phyloP scores from a whole-genome alignment of 2,329 filamentous ascomycete species.

The Neonectria punicea region DNA sequence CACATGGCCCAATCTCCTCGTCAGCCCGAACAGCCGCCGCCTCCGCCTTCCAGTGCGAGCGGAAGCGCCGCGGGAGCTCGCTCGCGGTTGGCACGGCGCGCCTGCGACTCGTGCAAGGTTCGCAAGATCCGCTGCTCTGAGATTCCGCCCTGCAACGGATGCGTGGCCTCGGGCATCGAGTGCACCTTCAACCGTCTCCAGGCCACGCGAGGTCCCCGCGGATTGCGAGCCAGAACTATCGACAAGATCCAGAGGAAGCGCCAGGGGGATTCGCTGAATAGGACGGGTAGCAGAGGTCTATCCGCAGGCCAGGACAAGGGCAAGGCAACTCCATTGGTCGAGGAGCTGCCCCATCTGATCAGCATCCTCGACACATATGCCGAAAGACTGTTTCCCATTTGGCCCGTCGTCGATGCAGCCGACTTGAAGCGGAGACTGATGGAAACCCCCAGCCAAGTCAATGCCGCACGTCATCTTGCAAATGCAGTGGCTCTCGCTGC shows the following conservation, averaged over 20 bases:
- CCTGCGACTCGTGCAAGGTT: conserved; percentile 64
- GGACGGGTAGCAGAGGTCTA: conserved; percentile 9
- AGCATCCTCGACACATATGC: conserved; percentile 56
- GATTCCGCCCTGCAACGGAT: conserved; percentile 57
- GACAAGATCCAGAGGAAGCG: conserved; percentile 50
- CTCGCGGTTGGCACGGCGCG: conserved; percentile 44
- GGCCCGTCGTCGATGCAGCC: conserved; percentile 60
- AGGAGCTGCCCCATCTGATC: conserved; percentile 43
- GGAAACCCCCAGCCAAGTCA: conserved; percentile 44
- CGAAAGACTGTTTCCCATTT: conserved; percentile 62
- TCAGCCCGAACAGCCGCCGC: conserved; percentile 10
- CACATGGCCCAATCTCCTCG: conserved; percentile 8
- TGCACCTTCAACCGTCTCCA: conserved; percentile 62
- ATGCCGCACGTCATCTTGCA: conserved; percentile 53
- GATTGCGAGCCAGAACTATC: conserved; percentile 57
- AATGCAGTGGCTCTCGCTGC: conserved; percentile 60
- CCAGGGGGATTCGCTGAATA: conserved; percentile 23
- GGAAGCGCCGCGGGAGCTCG: conserved; percentile 29
- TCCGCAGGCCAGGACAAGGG: conserved; percentile 3
- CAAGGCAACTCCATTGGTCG: conserved; percentile 25
- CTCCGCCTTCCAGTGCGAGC: conserved; percentile 29
- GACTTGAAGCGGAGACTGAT: conserved; percentile 52
- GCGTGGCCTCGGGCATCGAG: conserved; percentile 55
- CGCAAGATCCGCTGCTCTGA: conserved; percentile 63
- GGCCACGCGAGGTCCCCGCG: conserved; percentile 57